Percentiles rank a stretch among this genome's conserved stretches.
phyloP scores from a whole-genome alignment of 2,329 filamentous ascomycete genomes.

The Alternaria brassicicola region DNA sequence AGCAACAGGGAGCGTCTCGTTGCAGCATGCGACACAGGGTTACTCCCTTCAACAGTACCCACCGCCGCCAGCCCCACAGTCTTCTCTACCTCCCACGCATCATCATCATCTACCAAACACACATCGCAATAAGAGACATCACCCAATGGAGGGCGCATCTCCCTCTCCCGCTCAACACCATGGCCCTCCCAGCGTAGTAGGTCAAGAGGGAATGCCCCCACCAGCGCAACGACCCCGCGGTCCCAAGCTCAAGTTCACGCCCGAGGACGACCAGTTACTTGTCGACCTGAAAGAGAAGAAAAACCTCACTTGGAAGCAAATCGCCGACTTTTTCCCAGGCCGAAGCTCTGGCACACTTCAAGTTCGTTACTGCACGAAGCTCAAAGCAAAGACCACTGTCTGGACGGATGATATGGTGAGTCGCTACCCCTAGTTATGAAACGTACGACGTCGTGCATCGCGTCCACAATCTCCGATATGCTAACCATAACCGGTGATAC shows the following conservation, averaged over 20 bases:
- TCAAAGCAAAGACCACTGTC: constrained; percentile 90
- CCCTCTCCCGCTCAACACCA: constrained; percentile 51
- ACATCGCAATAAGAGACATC: constrained; percentile 65
- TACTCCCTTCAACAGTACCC: constrained; percentile 47
- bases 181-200: constrained; percentile 83
- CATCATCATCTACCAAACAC: constrained; percentile 84
- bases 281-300: constrained; percentile 94
- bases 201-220: constrained; percentile 82
- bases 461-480: constrained; percentile 38
- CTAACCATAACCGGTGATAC: constrained; percentile 42
- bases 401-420: constrained; percentile 94
- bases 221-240: constrained; percentile 81
- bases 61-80: constrained; percentile 33
- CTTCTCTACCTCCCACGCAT: constrained; percentile 55
- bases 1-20: constrained; percentile 45
- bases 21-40: constrained; percentile 49
- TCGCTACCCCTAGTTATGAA: constrained; percentile 37
- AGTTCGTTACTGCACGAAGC: constrained; percentile 92
- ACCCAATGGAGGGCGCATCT: constrained; percentile 57
- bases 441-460: constrained; percentile 44
- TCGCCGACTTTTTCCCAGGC: constrained; percentile 93
- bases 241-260: constrained; percentile 91
- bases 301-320: constrained; percentile 95
- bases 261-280: constrained; percentile 85
- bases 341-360: constrained; percentile 88